Evolutionary conservation across 805 yeast species (phyloP), one percentile per base, ranked within the genome.

Genomic region (Saccharomycopsis lassenensis): DNA sequence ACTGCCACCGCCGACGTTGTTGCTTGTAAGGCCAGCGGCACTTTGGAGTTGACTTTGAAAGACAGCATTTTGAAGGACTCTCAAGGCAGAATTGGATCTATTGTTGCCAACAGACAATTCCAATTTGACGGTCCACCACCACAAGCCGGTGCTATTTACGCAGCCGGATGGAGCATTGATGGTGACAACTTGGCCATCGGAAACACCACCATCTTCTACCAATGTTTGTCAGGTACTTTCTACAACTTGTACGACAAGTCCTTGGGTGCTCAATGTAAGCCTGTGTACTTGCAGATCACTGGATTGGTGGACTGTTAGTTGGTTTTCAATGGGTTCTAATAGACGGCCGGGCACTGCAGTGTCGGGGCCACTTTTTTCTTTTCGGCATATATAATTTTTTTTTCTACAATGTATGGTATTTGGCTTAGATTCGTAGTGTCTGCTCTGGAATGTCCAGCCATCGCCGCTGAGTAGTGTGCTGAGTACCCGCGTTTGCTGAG

Each of bases 71-170:
- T 80, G 50, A 67, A 61, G 8, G 89, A 79, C 51, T 53, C 67
- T 24, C 47, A 61, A 43, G 80, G 80, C 31, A 74, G 89, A 69
- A 59, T 79, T 47, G 87, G 87, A 48, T 71, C 85, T 34, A 77
- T 79, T 59, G 89, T 79, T 49, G 76, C 86, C 36, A 79, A 78
- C 75, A 68, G 80, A 65, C 89, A 79, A 64, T 79, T 79, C 71
- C 89, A 79, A 64, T 79, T 79, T 52, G 89, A 79, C 57, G 87
- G 87, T 54, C 84, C 85, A 45, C 81, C 83, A 62, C 86, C 87
- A 52, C 89, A 79, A 66, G 83, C 80, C 23, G 82, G 81, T 58
- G 67, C 81, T 41, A 68, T 74, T 54, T 72, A 70, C 55, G 81
- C 83, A 49, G 74, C 69, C 40, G 82, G 83, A 46, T 75, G 83